Base-by-base conservation (phyloP, 202 grass and related monocot species). In the Cymbopogon flexuosus region DNA sequence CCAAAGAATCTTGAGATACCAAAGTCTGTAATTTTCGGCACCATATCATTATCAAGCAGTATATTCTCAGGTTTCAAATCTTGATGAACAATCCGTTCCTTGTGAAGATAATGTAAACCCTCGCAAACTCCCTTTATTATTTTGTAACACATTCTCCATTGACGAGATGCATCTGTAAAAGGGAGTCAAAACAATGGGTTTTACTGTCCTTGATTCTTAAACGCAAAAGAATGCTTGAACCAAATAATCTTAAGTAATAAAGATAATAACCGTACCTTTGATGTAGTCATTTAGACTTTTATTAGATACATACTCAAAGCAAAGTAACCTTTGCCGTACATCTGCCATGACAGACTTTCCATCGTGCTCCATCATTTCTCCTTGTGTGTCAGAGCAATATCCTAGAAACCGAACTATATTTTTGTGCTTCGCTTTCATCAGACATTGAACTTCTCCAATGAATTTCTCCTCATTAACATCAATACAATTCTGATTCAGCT, bases 391-490 rank as follows among this genome's bases (percentile, higher is more conserved):
- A 36, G 40, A 51, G 57, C 76, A 78, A 39, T 51, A 78, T 19
- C 76, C 76, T 9, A 78, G 75, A 35, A 77, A 65, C 1, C 27
- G 42, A 10, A 67, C 76, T 37, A 67, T 51, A 49, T 79, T 79
- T 15, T 6, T 36, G 63, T 79, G 76, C 11, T 35, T 66, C 6
- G 24, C 43, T 11, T 51, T 52, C 62, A 65, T 19, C 42, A 79
- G 30, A 49, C 42, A 66, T 0, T 5, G 0, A 51, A 79, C 76
- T 45, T 79, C 76, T 65, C 30, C 8, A 49, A 0, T 15, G 68
- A 71, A 71, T 33, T 30, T 31, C 12, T 29, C 0, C 23, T 71
- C 42, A 10, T 71, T n/a, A n/a, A n/a, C n/a, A n/a, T n/a, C 68
- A 31, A 40, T 3, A 16, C 3, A 3, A n/a, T 12, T 68, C 1